Conservation (phyloP, 2,329 filamentous ascomycete genomes). For the Stenocarpella maydis region DNA sequence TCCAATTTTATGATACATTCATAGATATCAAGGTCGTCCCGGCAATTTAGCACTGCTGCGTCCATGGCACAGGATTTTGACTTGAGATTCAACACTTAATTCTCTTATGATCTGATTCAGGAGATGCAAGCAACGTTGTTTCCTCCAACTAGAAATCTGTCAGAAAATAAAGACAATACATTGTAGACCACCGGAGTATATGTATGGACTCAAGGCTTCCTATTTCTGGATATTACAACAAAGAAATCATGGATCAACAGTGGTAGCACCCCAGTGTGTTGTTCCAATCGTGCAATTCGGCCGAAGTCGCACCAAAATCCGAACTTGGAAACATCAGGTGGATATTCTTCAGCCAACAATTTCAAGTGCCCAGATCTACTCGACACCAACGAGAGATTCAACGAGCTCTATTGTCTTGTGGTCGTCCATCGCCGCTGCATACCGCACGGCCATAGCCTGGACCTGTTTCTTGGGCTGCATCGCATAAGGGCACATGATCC, state of each 20-base stretch:
- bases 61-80: no score
- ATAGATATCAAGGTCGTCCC: no score
- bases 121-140: no score
- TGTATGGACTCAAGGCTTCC: no score
- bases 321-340: background rate
- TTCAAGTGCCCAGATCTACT: background rate
- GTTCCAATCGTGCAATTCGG: background rate
- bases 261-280: background rate
- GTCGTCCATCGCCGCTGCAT: slow-evolving; percentile 47
- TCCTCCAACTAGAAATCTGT: no score
- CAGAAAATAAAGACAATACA: background rate
- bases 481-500: slow-evolving; percentile 41
- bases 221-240: no score
- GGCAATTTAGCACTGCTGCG: no score
- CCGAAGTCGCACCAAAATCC: background rate
- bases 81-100: background rate
- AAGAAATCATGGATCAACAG: background rate
- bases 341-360: background rate
- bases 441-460: slow-evolving; percentile 44
- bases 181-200: no score
- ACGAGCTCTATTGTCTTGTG: slow-evolving; percentile 47
- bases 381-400: background rate
- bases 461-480: slow-evolving; percentile 49
- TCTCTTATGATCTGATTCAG: background rate
- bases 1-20: background rate